Conservation (phyloP, 176 grass and related monocot genomes). For the Aechmea fasciata region DNA sequence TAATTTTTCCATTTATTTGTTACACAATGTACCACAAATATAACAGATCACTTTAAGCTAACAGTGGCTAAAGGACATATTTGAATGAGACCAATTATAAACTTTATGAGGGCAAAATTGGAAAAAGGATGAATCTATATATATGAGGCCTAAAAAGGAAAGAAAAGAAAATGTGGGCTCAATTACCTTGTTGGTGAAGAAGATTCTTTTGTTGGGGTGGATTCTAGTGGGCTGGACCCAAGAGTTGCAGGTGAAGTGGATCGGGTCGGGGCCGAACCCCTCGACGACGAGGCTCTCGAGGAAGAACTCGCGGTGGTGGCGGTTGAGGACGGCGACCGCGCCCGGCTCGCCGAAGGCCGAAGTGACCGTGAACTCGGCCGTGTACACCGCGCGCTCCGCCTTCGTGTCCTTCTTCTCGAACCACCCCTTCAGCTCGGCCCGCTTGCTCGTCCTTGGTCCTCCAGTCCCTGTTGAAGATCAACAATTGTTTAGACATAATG, state of each 20-base stretch:
- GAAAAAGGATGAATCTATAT: no score
- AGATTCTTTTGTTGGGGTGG: conserved; percentile 33
- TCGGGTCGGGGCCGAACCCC: conserved; percentile 48
- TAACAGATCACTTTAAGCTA: no score
- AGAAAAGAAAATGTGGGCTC: not conserved
- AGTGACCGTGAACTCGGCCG: conserved; percentile 73
- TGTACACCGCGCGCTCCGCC: conserved; percentile 65
- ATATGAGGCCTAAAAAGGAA: not conserved
- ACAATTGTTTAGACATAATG: not conserved
- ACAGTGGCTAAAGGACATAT: not conserved
- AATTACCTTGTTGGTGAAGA: conserved; percentile 64
- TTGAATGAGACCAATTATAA: no score
- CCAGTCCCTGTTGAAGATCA: conserved; percentile 31
- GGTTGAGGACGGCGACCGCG: conserved; percentile 68
- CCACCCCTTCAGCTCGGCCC: conserved; percentile 47
- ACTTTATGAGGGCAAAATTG: no score
- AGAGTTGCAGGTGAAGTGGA: conserved; percentile 73
- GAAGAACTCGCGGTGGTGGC: conserved; percentile 72
- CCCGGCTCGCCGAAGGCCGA: conserved; percentile 66
- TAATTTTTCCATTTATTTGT: no score
- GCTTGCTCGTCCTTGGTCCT: conserved; percentile 43
- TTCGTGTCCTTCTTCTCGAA: conserved; percentile 83
- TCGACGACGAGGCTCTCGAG: conserved; percentile 76
- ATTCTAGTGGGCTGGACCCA: conserved; percentile 60
- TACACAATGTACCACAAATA: no score